These are phyloP conservation scores for Plantago ovata DNA, from an alignment of 257 asterid species.

Conservation along the genomic window DNA sequence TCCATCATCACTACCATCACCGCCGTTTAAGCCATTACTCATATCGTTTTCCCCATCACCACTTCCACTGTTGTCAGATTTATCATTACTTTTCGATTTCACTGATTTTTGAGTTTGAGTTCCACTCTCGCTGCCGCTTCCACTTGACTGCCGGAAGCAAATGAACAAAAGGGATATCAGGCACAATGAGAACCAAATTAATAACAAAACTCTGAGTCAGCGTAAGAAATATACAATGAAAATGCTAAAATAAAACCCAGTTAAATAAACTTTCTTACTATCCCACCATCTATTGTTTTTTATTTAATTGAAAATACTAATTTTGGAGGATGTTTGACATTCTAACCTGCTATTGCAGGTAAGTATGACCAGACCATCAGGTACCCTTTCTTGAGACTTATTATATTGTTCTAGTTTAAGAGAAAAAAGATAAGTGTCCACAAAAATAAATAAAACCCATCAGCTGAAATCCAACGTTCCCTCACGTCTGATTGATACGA, in stretches of 20 bases:
- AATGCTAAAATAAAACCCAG: neutral
- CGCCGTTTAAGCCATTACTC: slow-evolving; percentile 45
- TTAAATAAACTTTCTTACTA: too few species aligned
- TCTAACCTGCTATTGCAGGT: too few species aligned
- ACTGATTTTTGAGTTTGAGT: slow-evolving; percentile 67
- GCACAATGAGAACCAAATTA: slow-evolving; percentile 11
- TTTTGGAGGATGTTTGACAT: too few species aligned
- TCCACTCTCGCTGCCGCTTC: slow-evolving; percentile 90
- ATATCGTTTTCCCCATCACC: slow-evolving; percentile 48
- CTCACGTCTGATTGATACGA: too few species aligned
- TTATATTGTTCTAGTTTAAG: too few species aligned
- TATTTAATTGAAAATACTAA: too few species aligned
- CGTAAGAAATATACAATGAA: neutral
- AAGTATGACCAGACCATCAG: too few species aligned
- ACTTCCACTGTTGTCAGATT: slow-evolving; percentile 46
- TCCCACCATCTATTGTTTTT: too few species aligned
- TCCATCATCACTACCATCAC: slow-evolving; percentile 65
- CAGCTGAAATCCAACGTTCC: too few species aligned
- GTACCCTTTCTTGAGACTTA: too few species aligned
- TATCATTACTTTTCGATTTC: slow-evolving; percentile 49
- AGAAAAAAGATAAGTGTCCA: too few species aligned
- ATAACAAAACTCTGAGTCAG: neutral
- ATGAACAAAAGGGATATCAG: slow-evolving; percentile 18
- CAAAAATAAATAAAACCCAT: too few species aligned
- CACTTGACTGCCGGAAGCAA: slow-evolving; percentile 71